Percentiles rank a stretch among this genome's conserved stretches.
Evolutionary conservation across 192 early-diverging fungal genomes (phyloP).

Genomic region (Phycomyces nitens): DNA sequence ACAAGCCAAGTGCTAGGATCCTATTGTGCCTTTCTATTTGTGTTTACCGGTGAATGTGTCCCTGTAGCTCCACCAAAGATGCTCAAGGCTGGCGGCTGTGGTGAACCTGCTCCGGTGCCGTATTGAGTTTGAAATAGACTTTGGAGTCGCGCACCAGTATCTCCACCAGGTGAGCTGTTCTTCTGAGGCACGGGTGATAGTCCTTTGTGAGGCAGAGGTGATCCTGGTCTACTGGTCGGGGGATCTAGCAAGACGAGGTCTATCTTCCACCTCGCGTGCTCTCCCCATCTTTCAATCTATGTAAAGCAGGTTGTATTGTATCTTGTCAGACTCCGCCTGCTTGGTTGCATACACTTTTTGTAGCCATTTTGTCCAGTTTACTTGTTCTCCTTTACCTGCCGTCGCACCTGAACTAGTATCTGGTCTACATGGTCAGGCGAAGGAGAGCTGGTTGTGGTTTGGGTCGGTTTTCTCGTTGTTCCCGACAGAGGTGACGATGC

Average conservation of each 20-base stretch:
- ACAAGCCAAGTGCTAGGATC: too few species aligned
- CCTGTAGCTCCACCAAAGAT: too few species aligned
- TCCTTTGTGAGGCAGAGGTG: background rate
- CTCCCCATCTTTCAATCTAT: conserved; percentile 33
- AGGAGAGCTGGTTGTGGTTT: background rate
- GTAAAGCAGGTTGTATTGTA: background rate
- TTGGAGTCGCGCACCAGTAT: too few species aligned
- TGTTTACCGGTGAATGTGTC: too few species aligned
- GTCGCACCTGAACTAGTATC: background rate
- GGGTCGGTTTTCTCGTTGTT: too few species aligned
- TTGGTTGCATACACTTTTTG: background rate
- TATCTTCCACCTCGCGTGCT: conserved; percentile 31
- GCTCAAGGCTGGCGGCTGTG: too few species aligned
- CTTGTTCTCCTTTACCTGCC: too few species aligned
- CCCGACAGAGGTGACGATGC: conserved; percentile 10
- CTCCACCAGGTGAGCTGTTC: too few species aligned
- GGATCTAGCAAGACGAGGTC: conserved; percentile 26
- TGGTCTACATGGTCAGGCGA: background rate
- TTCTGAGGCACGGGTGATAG: background rate
- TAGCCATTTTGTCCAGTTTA: too few species aligned
- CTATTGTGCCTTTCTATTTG: too few species aligned
- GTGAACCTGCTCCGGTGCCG: too few species aligned
- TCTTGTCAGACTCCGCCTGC: background rate
- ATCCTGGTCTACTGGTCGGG: conserved; percentile 1
- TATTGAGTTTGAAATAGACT: too few species aligned